A percentile compares a stretch with the other conserved stretches of the same genome.
phyloP scores from a whole-genome alignment of 495 filamentous ascomycete species.

The Daldinia childiae region DNA sequence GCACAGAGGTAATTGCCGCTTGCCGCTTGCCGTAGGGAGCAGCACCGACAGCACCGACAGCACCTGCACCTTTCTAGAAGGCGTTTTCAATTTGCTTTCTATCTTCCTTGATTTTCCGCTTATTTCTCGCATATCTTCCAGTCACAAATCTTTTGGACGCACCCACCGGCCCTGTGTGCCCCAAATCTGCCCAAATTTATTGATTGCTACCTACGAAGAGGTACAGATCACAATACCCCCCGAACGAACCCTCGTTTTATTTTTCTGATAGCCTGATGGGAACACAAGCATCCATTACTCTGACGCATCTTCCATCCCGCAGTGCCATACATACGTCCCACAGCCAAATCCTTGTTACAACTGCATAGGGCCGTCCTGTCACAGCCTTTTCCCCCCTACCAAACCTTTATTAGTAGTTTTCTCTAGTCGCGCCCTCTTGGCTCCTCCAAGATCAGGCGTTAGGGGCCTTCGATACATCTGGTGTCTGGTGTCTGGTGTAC shows the following conservation, averaged over 20 bases:
- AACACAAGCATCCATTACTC: conserved; percentile 39
- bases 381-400: conserved; percentile 26
- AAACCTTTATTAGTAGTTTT: conserved; percentile 23
- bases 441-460: conserved; percentile 22
- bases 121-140: conserved; percentile 34
- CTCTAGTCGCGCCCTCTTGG: conserved; percentile 28
- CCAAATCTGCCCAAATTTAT: conserved; percentile 22
- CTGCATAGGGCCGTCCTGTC: conserved; percentile 45
- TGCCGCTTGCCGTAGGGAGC: conserved; percentile 11
- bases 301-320: conserved; percentile 38
- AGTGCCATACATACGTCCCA: conserved; percentile 42
- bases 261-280: conserved; percentile 27
- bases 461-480: conserved; percentile 17
- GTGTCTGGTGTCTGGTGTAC: conserved; percentile 2
- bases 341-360: conserved; percentile 41
- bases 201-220: conserved; percentile 36
- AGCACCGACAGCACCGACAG: background rate
- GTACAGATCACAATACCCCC: conserved; percentile 12
- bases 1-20: background rate
- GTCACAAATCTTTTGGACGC: conserved; percentile 28
- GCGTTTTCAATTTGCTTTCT: conserved; percentile 27
- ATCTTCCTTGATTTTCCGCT: conserved; percentile 26
- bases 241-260: conserved; percentile 13
- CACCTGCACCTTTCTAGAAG: conserved; percentile 38
- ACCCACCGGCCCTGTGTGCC: conserved; percentile 17